A percentile compares a stretch with the other conserved stretches of the same genome.
These are phyloP conservation scores for Lentinula lateritia DNA, from an alignment of 768 basidiomycete genomes.

Conservation along the genomic window DNA sequence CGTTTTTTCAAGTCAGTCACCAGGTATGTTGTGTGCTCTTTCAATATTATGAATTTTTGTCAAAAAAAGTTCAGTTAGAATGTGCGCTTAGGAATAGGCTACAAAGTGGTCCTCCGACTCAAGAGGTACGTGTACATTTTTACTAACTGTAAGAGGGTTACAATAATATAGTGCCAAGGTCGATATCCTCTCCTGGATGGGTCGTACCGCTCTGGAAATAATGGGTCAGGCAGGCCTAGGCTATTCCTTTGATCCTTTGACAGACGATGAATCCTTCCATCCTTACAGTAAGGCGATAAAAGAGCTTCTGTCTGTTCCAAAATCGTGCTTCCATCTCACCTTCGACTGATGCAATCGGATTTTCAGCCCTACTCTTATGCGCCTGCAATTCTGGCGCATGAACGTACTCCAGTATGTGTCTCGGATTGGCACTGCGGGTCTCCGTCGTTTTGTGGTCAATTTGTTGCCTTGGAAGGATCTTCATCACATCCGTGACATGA, in stretches of 20 bases:
- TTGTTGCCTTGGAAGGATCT: conserved; percentile 16
- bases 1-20: neutral
- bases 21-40: neutral
- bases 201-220: too few relatives aligned
- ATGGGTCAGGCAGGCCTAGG: too few relatives aligned
- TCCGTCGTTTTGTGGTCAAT: conserved; percentile 21
- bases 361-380: neutral
- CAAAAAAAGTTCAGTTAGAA: neutral
- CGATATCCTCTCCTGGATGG: neutral
- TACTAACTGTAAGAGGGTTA: conserved; percentile 10
- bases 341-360: neutral
- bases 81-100: neutral
- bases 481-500: conserved; percentile 18
- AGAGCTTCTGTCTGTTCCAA: neutral
- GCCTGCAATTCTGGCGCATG: conserved; percentile 8
- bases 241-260: too few relatives aligned
- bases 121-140: neutral
- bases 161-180: neutral
- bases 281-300: neutral
- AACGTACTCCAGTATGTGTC: conserved; percentile 17
- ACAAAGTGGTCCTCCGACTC: neutral
- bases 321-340: neutral
- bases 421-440: conserved; percentile 18
- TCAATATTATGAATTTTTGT: neutral
- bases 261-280: neutral